Evolutionary conservation across 768 basidiomycete species (phyloP).

Genomic region (Megacollybia marginata): DNA sequence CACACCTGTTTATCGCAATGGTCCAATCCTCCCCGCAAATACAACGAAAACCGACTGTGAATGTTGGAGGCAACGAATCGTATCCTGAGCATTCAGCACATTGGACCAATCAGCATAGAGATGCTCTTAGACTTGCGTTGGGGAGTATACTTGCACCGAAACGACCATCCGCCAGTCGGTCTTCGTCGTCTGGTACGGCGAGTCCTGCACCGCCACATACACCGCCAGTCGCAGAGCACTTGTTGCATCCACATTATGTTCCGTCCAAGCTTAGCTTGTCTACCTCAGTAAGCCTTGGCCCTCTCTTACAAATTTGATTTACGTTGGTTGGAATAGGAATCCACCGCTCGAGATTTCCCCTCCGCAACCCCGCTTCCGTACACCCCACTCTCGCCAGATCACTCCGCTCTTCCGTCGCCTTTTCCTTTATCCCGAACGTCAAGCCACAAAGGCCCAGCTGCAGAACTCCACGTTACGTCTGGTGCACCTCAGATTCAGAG

Average conservation of each 20-base stretch:
- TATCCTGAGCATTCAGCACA: not conserved
- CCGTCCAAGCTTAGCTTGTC: not conserved
- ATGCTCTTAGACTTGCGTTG: conserved; percentile 47
- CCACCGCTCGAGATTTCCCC: not conserved
- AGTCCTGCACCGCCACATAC: conserved; percentile 32
- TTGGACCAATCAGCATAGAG: conserved; percentile 31
- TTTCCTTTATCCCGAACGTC: not conserved
- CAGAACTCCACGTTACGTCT: too few species aligned
- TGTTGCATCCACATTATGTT: conserved; percentile 13
- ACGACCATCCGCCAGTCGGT: conserved; percentile 37
- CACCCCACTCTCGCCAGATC: not conserved
- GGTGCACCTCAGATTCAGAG: too few species aligned
- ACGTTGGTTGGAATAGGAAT: too few species aligned
- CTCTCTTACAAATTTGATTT: too few species aligned
- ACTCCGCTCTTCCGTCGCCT: not conserved
- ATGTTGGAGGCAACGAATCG: too few species aligned
- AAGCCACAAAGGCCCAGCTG: not conserved
- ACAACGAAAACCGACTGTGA: too few species aligned
- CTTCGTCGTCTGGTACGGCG: conserved; percentile 43
- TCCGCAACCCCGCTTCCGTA: not conserved
- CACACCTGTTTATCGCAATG: too few species aligned
- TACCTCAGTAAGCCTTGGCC: not conserved
- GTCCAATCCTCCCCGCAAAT: too few species aligned
- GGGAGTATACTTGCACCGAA: conserved; percentile 58
- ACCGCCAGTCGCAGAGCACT: conserved; percentile 6